Conservation (phyloP, 176 grass and related monocot species). For the Leersia perrieri region DNA sequence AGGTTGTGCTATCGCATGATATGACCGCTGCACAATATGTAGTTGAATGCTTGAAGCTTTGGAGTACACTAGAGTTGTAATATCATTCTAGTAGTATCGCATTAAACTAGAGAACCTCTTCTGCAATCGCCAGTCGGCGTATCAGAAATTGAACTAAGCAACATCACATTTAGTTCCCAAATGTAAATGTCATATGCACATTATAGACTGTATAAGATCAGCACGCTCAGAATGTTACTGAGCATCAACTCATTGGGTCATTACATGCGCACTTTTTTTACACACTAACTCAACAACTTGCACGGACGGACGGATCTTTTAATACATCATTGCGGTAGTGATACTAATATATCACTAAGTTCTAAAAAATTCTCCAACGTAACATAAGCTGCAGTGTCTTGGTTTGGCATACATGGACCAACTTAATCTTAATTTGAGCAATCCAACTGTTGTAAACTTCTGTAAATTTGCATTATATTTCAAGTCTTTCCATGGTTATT, state of each 20-base stretch:
- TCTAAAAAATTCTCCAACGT: background rate
- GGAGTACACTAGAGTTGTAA: background rate
- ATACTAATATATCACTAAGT: too few species aligned
- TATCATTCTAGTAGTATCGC: background rate
- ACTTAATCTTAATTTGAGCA: background rate
- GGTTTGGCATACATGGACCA: background rate
- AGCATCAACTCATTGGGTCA: background rate
- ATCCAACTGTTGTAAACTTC: conserved; percentile 6
- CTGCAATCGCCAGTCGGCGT: background rate
- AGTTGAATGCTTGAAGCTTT: too few species aligned
- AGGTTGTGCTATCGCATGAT: background rate
- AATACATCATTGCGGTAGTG: background rate
- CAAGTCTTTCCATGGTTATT: background rate
- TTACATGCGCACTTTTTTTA: background rate
- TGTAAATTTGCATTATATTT: background rate
- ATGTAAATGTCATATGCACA: background rate
- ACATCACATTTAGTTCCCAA: background rate
- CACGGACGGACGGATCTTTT: background rate
- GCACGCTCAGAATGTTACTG: background rate
- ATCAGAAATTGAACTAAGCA: background rate
- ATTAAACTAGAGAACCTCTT: background rate
- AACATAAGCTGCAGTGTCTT: background rate
- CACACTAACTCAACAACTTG: background rate
- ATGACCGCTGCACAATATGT: background rate
- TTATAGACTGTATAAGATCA: background rate